A percentile compares a stretch with the other conserved stretches of the same genome.
These are phyloP conservation scores for Pythium insidiosum DNA, from an alignment of 352 stramenopile species.

Conservation along the genomic window DNA sequence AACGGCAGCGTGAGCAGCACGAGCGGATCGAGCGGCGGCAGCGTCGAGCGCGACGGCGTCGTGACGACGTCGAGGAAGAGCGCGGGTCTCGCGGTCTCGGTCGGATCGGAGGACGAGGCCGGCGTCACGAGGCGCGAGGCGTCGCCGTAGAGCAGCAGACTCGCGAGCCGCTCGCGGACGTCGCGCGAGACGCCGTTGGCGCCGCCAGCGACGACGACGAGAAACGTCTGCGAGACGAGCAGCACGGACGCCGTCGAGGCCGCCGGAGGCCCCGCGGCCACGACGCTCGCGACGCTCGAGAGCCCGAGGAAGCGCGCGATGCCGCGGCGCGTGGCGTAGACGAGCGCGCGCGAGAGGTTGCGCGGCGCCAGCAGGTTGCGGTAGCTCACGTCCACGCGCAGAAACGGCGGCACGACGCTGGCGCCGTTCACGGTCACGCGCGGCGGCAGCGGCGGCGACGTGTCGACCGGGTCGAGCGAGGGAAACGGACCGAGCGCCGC, in stretches of 20 bases:
- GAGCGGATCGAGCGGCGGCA: slow-evolving; percentile 1
- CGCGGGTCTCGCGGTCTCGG: slow-evolving; percentile 7
- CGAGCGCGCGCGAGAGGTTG: slow-evolving; percentile 25
- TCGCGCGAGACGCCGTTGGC: slow-evolving; percentile 9
- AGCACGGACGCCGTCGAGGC: slow-evolving; percentile 20
- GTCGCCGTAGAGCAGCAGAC: slow-evolving; percentile 38
- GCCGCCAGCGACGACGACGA: slow-evolving; percentile 16
- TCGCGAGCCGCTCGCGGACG: slow-evolving; percentile 23
- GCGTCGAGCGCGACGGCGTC: slow-evolving; percentile 6
- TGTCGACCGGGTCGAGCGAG: not conserved
- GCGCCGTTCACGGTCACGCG: not conserved
- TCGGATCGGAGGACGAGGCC: slow-evolving; percentile 2
- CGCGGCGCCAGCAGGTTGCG: slow-evolving; percentile 26
- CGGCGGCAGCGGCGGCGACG: not conserved
- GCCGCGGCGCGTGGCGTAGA: slow-evolving; percentile 41
- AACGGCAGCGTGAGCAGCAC: slow-evolving; percentile 24
- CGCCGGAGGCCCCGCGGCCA: slow-evolving; percentile 15
- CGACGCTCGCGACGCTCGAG: slow-evolving; percentile 16
- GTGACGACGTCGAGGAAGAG: slow-evolving; percentile 46
- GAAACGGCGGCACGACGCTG: slow-evolving; percentile 8
- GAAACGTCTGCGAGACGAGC: slow-evolving; percentile 35
- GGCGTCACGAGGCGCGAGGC: slow-evolving; percentile 13
- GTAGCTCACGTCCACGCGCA: slow-evolving; percentile 31
- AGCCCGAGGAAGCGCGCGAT: slow-evolving; percentile 30
- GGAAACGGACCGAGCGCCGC: not conserved